Evolutionary conservation across 2,329 filamentous ascomycete species (phyloP).

Genomic region (Pseudonectria foliicola): DNA sequence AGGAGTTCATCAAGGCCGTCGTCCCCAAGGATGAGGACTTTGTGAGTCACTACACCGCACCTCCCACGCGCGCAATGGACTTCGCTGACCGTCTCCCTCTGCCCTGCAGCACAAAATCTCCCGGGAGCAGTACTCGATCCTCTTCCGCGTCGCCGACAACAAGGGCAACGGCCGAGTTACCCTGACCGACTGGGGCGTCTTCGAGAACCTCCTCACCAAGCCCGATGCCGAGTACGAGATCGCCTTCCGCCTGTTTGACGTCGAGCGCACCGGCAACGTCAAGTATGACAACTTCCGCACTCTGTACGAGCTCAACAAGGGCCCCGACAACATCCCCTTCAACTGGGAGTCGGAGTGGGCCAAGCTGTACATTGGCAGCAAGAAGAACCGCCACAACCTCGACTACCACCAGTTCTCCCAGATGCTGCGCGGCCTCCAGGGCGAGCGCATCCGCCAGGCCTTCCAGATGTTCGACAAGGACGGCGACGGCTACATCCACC

Average conservation of each 20-base stretch:
- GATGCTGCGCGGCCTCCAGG: constrained; percentile 93
- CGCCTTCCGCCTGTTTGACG: constrained; percentile 92
- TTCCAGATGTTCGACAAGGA: constrained; percentile 90
- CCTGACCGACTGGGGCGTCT: constrained; percentile 82
- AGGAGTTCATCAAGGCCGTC: constrained; percentile 88
- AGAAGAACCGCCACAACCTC: constrained; percentile 81
- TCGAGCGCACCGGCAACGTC: constrained; percentile 74
- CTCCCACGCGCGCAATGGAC: neutral
- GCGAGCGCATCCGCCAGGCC: constrained; percentile 90
- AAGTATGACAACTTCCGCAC: constrained; percentile 84
- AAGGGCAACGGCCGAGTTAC: constrained; percentile 64
- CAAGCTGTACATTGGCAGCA: constrained; percentile 83
- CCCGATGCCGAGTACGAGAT: constrained; percentile 98
- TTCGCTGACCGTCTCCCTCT: constrained; percentile 9
- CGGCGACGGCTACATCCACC: constrained; percentile 89
- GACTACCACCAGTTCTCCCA: constrained; percentile 96
- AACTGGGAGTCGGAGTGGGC: constrained; percentile 98
- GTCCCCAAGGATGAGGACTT: constrained; percentile 84
- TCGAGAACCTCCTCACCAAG: constrained; percentile 89
- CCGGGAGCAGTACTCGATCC: constrained; percentile 87
- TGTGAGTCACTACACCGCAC: constrained; percentile 54
- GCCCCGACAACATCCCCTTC: constrained; percentile 78
- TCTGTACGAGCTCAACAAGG: constrained; percentile 83
- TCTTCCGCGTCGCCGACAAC: constrained; percentile 87
- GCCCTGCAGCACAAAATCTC: constrained; percentile 87